Evolutionary conservation across 306 rosid genomes (phyloP), one percentile per base, ranked within the genome.

Genomic region (Trifolium repens): DNA sequence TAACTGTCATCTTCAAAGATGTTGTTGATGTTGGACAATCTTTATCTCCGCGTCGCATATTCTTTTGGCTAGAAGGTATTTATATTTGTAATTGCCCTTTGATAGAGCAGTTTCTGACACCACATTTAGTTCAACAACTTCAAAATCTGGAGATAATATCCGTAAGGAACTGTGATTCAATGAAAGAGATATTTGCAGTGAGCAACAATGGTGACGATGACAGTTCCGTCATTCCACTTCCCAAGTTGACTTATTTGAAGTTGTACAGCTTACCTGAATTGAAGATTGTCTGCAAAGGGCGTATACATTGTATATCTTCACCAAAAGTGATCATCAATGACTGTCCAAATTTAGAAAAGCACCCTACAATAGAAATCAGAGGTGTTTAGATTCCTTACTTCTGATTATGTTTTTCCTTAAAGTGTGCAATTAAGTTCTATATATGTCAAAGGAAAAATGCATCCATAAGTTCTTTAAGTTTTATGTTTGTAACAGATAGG

Each of bases 81-180:
- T 0, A 4, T 1, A 60, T 82, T 9, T 0, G 0, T 1, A 0
- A 2, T 0, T 83, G 81, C 22, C 11, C n/a, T n/a, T n/a, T n/a
- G n/a, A 32, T 83, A 40, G 58, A 83, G 81, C 64, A 58, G 37
- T 19, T 79, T 43, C 4, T 65, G 14, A 62, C 43, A 11, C 30
- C 44, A 14, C 7, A 15, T 9, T 17, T 55, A 7, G 61, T 70
- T 64, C 14, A 4, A 17, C 53, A 39, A 11, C 66, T 71, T 66
- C 81, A 24, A 35, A 75, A 75, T 14, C 27, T 75, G 9, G 72
- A 35, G 65, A 2, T 1, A 5, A 8, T 75, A 37, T 0, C 0
- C 0, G 55, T 75, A 10, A 0, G 0, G 0, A 0, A 0, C 1
- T 75, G 73, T 3, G 0, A 35, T 7, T 75, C 73, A 52, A 24